Evolutionary conservation across 768 basidiomycete species (phyloP), one percentile per base, ranked within the genome.

Genomic region (Tephrocybe rancida): DNA sequence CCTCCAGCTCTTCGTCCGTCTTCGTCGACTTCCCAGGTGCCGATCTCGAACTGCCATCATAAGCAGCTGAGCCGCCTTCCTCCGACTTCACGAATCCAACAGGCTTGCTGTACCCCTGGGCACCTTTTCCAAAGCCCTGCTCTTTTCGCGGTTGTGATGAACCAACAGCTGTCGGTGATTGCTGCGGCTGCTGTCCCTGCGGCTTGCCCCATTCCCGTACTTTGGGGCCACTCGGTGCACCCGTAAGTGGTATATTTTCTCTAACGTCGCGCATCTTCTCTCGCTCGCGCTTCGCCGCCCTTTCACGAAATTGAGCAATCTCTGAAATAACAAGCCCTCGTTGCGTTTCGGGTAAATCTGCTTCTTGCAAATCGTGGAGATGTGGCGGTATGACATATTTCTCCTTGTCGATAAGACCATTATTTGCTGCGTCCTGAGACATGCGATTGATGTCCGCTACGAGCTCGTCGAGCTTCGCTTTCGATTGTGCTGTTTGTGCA

Each of bases 341-440:
- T 57, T 82, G 85, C 0, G 92, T 92, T 73, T 99, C 97, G 21
- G 97, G 96, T 38, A 99, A 82, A 66, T 99, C 97, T 48, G 94
- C 92, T 73, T 97, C 95, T 66, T 94, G 90, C 38, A 99, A 80
- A 72, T 98, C 97, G 71, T 93, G 92, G 18, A 98, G 81, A 72
- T 99, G 97, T n/a, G 92, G 91, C 22, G 94, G 94, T 38, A 97
- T 92, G 57, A 92, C 81, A 67, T 92, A 91, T 80, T 88, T 87
- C 71, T 93, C 90, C 64, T 89, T 87, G 71, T 91, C 88, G 48
- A 85, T 82, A 34, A 84, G 77, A n/a, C 87, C 88, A 53, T 68
- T 86, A 56, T 84, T 84, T 1, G 90, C 86, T 3, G 87, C 86
- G 43, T 91, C 88, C 67, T 87, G 85, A 4, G 88, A 88, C 19